Evolutionary conservation across 2,329 filamentous ascomycete species (phyloP), one percentile per base, ranked within the genome.

Genomic region (Ascosphaera acerosa): DNA sequence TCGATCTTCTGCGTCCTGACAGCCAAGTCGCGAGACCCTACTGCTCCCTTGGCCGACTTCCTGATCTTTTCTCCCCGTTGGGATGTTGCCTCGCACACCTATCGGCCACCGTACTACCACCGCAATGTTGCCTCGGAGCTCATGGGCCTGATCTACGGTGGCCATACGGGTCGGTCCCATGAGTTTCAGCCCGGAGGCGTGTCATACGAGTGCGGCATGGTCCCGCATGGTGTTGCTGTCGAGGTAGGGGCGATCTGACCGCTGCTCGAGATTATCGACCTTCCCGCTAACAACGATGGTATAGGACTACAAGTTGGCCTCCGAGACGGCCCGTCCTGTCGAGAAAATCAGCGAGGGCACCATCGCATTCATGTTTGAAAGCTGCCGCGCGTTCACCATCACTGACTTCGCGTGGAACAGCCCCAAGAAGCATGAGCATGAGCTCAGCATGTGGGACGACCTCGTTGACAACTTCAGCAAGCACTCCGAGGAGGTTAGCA

Each of bases 1-100:
- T 70, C 64, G 37, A 80, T 82, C 47, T 82, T 73, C 52, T 80
- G 65, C 18, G 67, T 72, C 3, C 52, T 72, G 12, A 65, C 67
- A 0, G 66, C 62, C 1, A 61, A 60, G 3, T 64, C 64, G 3
- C 53, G 62, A 38, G 55, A 64, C 36, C 47, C 55, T 0, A 66
- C 70, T 4, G 72, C 70, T 0, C 68, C 72, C 9, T 57, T 72
- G 23, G 65, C 64, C 0, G 67, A 72, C 41, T 70, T 72, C 41
- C 61, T 71, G 19, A 68, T 71, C 40, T 72, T 72, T 48, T 63
- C 64, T 6, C 66, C 67, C 1, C 58, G 67, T 34, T 72, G 67
- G 67, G 54, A 70, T 15, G 66, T 71, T 0, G 59, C 54, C 15
- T 63, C 67, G 40, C 52, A 64, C 40, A 70, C 64, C 3, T 69